Percentiles rank a stretch among this genome's conserved stretches.
These are phyloP conservation scores for Scytalidium sp. DNA, from an alignment of 2,329 filamentous ascomycete genomes.

Conservation along the genomic window DNA sequence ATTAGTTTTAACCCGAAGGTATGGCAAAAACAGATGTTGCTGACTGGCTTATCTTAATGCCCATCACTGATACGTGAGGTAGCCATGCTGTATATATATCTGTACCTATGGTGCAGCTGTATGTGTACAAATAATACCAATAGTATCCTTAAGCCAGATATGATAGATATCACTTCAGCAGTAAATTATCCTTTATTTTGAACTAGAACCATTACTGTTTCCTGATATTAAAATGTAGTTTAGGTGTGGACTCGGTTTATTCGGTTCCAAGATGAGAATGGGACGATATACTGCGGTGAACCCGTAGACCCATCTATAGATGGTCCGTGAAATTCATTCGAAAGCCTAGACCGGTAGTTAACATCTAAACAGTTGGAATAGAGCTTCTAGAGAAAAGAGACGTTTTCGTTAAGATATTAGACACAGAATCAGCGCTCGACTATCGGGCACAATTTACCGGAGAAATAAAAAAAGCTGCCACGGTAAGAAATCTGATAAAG, in stretches of 20 bases:
- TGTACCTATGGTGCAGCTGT: too few species aligned
- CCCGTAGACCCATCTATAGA: conserved; percentile 36
- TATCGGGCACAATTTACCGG: neutral
- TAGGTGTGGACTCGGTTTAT: neutral
- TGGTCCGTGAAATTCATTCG: conserved; percentile 33
- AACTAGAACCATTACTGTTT: too few species aligned
- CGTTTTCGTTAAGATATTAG: neutral
- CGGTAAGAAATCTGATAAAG: neutral
- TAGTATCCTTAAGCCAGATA: too few species aligned
- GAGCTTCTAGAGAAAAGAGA: neutral
- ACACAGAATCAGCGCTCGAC: neutral
- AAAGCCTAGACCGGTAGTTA: neutral
- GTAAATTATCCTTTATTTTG: too few species aligned
- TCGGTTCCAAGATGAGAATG: neutral
- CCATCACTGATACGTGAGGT: too few species aligned
- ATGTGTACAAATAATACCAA: too few species aligned
- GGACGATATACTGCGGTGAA: conserved; percentile 24
- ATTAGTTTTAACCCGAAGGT: too few species aligned
- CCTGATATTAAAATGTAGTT: neutral
- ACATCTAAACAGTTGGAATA: neutral
- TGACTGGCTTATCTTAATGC: too few species aligned
- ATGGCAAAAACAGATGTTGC: too few species aligned
- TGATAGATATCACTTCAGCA: too few species aligned
- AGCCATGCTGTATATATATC: too few species aligned
- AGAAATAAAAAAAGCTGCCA: neutral